Evolutionary conservation across 2,329 filamentous ascomycete genomes (phyloP).

Genomic region (Septoria linicola): DNA sequence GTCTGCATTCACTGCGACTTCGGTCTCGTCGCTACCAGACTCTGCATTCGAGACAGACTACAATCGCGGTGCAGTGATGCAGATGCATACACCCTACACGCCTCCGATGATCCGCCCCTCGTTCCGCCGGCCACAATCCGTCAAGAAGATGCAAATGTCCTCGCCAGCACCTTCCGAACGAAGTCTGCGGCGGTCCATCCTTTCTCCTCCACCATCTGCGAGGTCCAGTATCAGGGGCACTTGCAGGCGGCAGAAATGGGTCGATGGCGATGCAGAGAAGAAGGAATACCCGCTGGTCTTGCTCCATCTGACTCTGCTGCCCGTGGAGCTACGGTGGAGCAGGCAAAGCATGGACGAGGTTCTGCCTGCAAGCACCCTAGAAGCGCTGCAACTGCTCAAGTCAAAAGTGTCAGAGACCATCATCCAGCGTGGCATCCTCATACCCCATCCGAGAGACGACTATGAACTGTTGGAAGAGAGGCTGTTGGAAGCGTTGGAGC

Average conservation of each 20-base stretch:
- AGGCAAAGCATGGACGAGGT: conserved; percentile 50
- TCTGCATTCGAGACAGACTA: conserved; percentile 33
- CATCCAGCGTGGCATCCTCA: conserved; percentile 68
- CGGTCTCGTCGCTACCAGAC: conserved; percentile 38
- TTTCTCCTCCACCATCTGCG: conserved; percentile 33
- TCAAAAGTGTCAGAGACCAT: conserved; percentile 72
- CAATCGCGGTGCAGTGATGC: conserved; percentile 20
- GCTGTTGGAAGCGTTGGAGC: conserved; percentile 70
- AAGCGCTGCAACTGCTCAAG: conserved; percentile 66
- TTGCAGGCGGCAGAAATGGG: conserved; percentile 45
- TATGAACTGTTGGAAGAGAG: conserved; percentile 78
- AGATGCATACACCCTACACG: conserved; percentile 48
- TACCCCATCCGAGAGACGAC: conserved; percentile 76
- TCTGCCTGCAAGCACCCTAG: conserved; percentile 52
- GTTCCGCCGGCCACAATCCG: conserved; percentile 68
- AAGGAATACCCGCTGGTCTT: conserved; percentile 64
- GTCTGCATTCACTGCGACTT: conserved; percentile 32
- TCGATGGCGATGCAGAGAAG: conserved; percentile 21
- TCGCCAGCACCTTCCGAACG: conserved; percentile 60
- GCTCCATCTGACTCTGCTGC: conserved; percentile 73
- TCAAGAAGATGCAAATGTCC: conserved; percentile 70
- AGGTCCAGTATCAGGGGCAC: conserved; percentile 47
- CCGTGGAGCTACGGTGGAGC: conserved; percentile 64
- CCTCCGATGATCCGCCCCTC: conserved; percentile 61
- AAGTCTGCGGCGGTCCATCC: conserved; percentile 40